phyloP scores from a whole-genome alignment of 192 early-diverging fungal genomes.

The Backusella psychrophila region DNA sequence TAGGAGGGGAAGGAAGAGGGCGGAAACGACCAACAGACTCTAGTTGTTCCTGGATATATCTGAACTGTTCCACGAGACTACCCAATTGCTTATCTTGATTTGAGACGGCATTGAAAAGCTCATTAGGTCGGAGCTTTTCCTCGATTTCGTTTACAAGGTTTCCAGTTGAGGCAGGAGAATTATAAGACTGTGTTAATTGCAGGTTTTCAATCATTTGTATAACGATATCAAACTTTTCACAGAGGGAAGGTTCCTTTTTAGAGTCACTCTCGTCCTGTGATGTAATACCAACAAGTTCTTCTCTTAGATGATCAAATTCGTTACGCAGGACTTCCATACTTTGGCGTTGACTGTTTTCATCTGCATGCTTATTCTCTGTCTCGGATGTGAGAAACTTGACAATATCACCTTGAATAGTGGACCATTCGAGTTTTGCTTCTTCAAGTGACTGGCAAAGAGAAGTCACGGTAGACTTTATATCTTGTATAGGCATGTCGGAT shows the following conservation, averaged over 20 bases:
- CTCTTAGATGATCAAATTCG: slow-evolving; percentile 13
- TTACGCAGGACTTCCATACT: slow-evolving; percentile 6
- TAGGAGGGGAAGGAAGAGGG: neutral
- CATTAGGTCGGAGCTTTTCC: neutral
- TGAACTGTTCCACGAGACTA: neutral
- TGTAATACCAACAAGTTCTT: slow-evolving; percentile 12
- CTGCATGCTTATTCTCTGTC: neutral
- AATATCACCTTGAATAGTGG: slow-evolving; percentile 27
- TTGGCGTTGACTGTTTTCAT: neutral
- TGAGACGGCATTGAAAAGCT: neutral
- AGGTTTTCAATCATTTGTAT: slow-evolving; percentile 26
- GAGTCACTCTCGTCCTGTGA: slow-evolving; percentile 3
- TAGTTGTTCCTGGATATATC: neutral
- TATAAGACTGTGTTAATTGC: slow-evolving; percentile 9
- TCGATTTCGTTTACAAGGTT: neutral
- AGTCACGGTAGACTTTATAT: slow-evolving; percentile 15
- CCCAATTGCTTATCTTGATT: slow-evolving; percentile 1
- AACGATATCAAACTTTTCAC: slow-evolving; percentile 26
- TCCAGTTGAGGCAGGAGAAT: neutral
- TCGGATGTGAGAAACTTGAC: slow-evolving; percentile 24
- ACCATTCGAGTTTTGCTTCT: slow-evolving; percentile 26
- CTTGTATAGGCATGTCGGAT: slow-evolving; percentile 4
- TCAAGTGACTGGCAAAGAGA: slow-evolving; percentile 13
- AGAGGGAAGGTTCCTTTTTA: slow-evolving; percentile 6
- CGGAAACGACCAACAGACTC: neutral